Evolutionary conservation across 2,329 filamentous ascomycete genomes (phyloP), one percentile per base, ranked within the genome.

Genomic region (Penicillium expansum): DNA sequence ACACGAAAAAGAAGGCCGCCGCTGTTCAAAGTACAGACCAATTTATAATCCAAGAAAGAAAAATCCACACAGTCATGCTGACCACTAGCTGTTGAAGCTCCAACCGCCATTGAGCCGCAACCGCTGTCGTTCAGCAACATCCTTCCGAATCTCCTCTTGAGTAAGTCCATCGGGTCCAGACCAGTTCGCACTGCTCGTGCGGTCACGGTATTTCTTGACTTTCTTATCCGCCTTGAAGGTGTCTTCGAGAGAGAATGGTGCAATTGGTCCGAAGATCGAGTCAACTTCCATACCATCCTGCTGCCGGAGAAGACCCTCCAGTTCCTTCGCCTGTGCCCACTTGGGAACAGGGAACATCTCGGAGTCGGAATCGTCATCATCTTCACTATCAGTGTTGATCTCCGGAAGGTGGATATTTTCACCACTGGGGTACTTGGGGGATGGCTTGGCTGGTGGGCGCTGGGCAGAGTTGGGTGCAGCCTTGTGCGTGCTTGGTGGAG

Each of bases 111-210:
- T 90, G 60, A 88, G 82, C 50, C 89, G 84, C 71, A 97, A 81
- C 69, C 87, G 85, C 74, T 95, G 90, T 60, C 92, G 83, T 55
- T 89, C 89, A 59, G 89, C 87, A 66, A 89, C 77, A 76, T 97
- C 92, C 70, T 85, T 89, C 52, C 84, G 80, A 68, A 95, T 90
- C 69, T 97, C 92, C 57, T 95, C 92, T 63, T 92, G 88, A 0
- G 92, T 97, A 65, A 99, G 80, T 43, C 83, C 81, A 73, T 99
- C 95, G 3, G 88, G 81, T 53, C 90, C 76, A 69, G 84, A 88
- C 94, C 94, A 99, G 77, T 96, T 95, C 35, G 95, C 95, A 75
- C 91, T 96, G 66, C 91, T 96, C 5, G 93, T 97, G 55, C 94
- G 84, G 50, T 90, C 87, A 18, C 95, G 86, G 81, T 97, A 97